phyloP scores from a whole-genome alignment of 176 grass and related monocot genomes.

The Calamus simplicifolius region DNA sequence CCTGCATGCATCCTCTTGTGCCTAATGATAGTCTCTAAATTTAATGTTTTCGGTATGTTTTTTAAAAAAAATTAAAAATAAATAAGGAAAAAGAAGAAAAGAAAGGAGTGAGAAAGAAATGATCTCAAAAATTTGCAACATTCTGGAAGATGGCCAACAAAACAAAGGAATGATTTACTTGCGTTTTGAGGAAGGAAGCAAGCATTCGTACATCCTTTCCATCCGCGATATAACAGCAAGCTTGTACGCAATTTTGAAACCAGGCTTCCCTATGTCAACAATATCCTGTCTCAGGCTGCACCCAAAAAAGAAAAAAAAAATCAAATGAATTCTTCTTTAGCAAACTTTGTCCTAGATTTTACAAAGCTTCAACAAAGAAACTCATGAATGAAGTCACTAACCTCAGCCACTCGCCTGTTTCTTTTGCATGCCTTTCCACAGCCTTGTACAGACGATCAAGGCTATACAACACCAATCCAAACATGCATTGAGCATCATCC shows the following conservation, averaged over 20 bases:
- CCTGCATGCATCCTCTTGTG: too few species aligned
- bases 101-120: too few species aligned
- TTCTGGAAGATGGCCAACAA: too few species aligned
- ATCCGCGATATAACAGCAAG: slow-evolving; percentile 44
- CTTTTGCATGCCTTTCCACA: slow-evolving; percentile 69
- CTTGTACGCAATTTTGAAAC: slow-evolving; percentile 45
- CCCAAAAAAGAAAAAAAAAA: slow-evolving; percentile 12
- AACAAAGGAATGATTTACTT: slow-evolving; percentile 11
- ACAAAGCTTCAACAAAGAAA: background rate
- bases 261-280: slow-evolving; percentile 70
- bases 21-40: too few species aligned
- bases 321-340: background rate
- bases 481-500: slow-evolving; percentile 54
- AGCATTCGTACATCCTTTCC: slow-evolving; percentile 69
- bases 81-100: too few species aligned
- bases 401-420: slow-evolving; percentile 89
- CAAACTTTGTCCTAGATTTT: background rate
- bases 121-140: too few species aligned
- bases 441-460: slow-evolving; percentile 80
- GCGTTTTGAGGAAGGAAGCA: slow-evolving; percentile 51
- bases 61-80: too few species aligned
- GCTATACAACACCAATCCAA: slow-evolving; percentile 68
- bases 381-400: slow-evolving; percentile 8
- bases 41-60: too few species aligned
- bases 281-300: slow-evolving; percentile 74